These are phyloP conservation scores for Pseudomicrostroma phylloplanum DNA, from an alignment of 1,284 basidiomycete genomes.

Conservation along the genomic window DNA sequence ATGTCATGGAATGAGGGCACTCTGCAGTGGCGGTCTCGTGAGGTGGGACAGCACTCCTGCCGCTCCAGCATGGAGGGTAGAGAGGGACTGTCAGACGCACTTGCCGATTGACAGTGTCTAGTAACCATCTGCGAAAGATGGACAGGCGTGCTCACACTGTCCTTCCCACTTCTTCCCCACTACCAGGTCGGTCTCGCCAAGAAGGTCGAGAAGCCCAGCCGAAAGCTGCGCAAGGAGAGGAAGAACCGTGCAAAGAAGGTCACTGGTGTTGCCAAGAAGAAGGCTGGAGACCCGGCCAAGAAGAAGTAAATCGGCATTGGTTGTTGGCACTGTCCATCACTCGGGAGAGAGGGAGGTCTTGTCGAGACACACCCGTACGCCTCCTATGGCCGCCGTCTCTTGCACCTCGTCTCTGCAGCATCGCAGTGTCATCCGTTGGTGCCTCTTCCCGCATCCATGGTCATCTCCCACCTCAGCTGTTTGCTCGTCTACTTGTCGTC, in stretches of 20 bases:
- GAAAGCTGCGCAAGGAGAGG: slow-evolving; percentile 98
- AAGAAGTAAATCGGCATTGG: slow-evolving; percentile 17
- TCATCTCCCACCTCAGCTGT: too few relatives aligned
- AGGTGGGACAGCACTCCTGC: too few relatives aligned
- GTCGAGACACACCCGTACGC: too few relatives aligned
- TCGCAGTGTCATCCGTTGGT: too few relatives aligned
- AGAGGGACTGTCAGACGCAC: neutral
- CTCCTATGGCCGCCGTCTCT: too few relatives aligned
- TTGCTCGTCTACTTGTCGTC: too few relatives aligned
- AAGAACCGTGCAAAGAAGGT: slow-evolving; percentile 99
- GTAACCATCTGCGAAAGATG: neutral
- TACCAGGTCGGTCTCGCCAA: slow-evolving; percentile 70
- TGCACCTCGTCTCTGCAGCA: too few relatives aligned
- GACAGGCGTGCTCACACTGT: neutral
- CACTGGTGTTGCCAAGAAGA: slow-evolving; percentile 59
- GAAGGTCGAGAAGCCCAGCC: slow-evolving; percentile 85
- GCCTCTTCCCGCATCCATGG: too few relatives aligned
- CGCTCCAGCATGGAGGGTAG: neutral
- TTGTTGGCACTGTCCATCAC: neutral
- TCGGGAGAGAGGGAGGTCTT: too few relatives aligned
- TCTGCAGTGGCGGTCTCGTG: too few relatives aligned
- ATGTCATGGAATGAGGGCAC: too few relatives aligned
- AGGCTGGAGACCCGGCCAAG: slow-evolving; percentile 35
- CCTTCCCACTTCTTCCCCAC: neutral
- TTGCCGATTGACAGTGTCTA: neutral